These are phyloP conservation scores for Rhynchosporium graminicola DNA, from an alignment of 2,329 filamentous ascomycete species.

Conservation along the genomic window DNA sequence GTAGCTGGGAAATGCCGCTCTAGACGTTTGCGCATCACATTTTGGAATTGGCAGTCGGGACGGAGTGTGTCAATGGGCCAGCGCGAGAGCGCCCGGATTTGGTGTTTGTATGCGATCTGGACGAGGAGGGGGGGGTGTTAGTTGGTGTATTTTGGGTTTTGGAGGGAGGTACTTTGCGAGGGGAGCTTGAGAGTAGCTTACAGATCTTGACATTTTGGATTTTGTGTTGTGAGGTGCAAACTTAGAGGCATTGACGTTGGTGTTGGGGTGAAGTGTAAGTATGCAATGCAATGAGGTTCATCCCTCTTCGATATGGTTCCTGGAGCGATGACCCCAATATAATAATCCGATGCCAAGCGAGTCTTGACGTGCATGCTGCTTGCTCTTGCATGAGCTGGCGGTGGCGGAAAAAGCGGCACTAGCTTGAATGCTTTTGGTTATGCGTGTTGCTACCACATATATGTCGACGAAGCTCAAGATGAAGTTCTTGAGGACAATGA, in stretches of 20 bases:
- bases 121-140: neutral
- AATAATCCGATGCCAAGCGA: neutral
- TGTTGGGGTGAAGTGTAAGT: neutral
- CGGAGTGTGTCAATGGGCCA: conserved; percentile 68
- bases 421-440: no score
- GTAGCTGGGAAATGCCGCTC: conserved; percentile 39
- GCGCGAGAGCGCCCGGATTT: conserved; percentile 53
- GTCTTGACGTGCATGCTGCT: conserved; percentile 17
- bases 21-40: conserved; percentile 52
- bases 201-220: conserved; percentile 38
- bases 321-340: neutral
- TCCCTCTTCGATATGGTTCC: conserved; percentile 7
- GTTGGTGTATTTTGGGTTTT: neutral
- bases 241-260: neutral
- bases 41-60: conserved; percentile 62
- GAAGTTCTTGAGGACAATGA: no score
- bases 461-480: no score
- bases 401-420: no score
- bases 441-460: no score
- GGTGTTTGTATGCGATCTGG: conserved; percentile 49
- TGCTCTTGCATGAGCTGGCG: conserved; percentile 1
- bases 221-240: neutral
- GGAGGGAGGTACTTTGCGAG: neutral
- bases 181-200: conserved; percentile 22
- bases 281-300: neutral